Percentiles rank a stretch among this genome's conserved stretches.
phyloP scores from a whole-genome alignment of 2,329 filamentous ascomycete genomes.

The Trichoderma lentiforme region DNA sequence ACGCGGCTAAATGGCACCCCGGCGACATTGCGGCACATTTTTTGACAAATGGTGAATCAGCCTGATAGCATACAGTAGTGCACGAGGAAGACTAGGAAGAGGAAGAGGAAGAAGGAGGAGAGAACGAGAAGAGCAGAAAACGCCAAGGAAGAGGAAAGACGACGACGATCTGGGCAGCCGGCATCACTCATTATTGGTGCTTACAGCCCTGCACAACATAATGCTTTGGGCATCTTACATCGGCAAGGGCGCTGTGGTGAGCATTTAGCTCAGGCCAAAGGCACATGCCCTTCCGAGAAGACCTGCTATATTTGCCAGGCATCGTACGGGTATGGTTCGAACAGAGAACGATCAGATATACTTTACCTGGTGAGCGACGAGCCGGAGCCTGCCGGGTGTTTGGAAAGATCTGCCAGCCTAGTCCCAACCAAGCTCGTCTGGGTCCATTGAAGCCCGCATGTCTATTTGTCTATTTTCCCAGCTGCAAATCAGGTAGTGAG shows the following conservation, averaged over 20 bases:
- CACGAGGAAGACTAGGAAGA: neutral
- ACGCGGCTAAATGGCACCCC: slow-evolving; percentile 6
- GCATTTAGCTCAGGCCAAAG: neutral
- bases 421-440: neutral
- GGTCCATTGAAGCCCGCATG: neutral
- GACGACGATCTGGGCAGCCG: neutral
- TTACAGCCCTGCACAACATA: neutral
- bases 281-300: neutral
- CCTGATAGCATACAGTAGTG: neutral
- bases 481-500: neutral
- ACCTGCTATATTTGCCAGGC: neutral
- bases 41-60: neutral
- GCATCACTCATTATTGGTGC: neutral
- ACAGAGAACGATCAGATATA: neutral
- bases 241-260: neutral
- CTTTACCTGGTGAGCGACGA: neutral
- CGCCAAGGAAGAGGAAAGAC: neutral
- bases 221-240: neutral
- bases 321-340: neutral
- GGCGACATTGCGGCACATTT: neutral
- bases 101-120: neutral
- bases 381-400: neutral
- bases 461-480: neutral
- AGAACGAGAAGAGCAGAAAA: neutral
- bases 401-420: neutral